Base-by-base conservation (phyloP, 345 rosid genomes). In the Adansonia digitata region DNA sequence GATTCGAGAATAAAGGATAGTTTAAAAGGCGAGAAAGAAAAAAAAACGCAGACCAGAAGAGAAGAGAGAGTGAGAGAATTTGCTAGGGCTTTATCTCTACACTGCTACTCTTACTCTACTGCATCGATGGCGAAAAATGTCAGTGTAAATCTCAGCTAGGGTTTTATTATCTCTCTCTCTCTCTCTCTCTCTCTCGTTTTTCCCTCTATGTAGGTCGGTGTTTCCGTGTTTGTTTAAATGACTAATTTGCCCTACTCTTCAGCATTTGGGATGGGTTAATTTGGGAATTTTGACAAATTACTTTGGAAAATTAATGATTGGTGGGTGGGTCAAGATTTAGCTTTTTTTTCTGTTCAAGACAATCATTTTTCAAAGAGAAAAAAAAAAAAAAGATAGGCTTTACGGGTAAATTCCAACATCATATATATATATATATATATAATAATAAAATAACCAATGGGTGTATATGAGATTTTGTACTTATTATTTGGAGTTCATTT, bases 31-130 rank as follows among this genome's bases (percentile, higher is more conserved):
- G 37, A 49, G 62, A 57, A 35, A 29, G 10, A 31, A 34, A 11
- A 31, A 11, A n/a, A 17, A 3, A 1, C 24, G 34, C 7, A 29
- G 2, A 27, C 4, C 13, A 9, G 56, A 31, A 5, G 42, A 49
- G 60, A 18, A 49, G 43, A 48, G 42, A 69, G 73, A 49, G 59
- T 31, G 56, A 69, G 40, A 61, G 20, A 61, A 34, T 31, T 59
- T 34, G 39, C 5, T 59, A 49, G 73, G 73, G 59, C 49, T 65
- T 69, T 49, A 29, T 34, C 73, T 69, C 73, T n/a, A 31, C 73
- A n/a, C 73, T 49, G 59, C 59, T 49, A 49, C 73, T 69, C 73
- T 31, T 24, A 45, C 72, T 68, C 72, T 10, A 27, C 72, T 67
- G 52, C 57, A 31, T 29, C 43, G 57, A 29, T 13, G 27, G 63